These are phyloP conservation scores for Pseudonitzschia multistriata DNA, from an alignment of 108 stramenopile species.

Conservation along the genomic window DNA sequence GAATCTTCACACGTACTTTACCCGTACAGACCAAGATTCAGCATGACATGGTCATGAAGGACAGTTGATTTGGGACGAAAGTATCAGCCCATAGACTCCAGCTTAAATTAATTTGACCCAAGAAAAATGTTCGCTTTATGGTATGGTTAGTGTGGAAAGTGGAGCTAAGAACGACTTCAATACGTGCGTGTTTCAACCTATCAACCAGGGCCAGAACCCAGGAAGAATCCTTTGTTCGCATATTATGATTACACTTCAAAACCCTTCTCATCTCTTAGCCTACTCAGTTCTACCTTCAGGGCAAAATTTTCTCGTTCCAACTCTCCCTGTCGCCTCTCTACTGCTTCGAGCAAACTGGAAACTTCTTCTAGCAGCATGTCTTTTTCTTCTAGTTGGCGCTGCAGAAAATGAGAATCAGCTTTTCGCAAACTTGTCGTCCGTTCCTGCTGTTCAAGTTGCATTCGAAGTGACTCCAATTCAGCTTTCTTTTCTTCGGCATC, in stretches of 20 bases:
- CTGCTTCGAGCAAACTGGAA: slow-evolving; percentile 61
- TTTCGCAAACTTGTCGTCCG: slow-evolving; percentile 55
- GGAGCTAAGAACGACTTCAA: too few relatives aligned
- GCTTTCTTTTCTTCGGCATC: slow-evolving; percentile 37
- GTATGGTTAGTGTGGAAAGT: too few relatives aligned
- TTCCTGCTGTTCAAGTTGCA: slow-evolving; percentile 66
- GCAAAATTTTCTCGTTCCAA: slow-evolving; percentile 65
- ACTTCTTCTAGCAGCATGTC: slow-evolving; percentile 72
- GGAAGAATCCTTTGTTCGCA: too few relatives aligned
- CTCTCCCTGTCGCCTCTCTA: slow-evolving; percentile 66
- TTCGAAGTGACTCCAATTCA: slow-evolving; percentile 62
- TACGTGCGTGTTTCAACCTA: too few relatives aligned
- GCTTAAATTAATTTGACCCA: too few relatives aligned
- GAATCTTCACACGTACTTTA: too few relatives aligned
- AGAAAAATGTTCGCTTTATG: too few relatives aligned
- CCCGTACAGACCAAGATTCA: too few relatives aligned
- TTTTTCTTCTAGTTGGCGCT: slow-evolving; percentile 68
- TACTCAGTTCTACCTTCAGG: slow-evolving; percentile 16
- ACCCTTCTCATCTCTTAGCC: not conserved
- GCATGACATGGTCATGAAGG: too few relatives aligned
- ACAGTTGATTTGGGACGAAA: too few relatives aligned
- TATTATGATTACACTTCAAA: not conserved
- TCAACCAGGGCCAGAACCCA: too few relatives aligned
- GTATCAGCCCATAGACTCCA: too few relatives aligned
- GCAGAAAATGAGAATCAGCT: slow-evolving; percentile 74